Conservation (phyloP, 2,329 filamentous ascomycete genomes). For the Sphaerulina populicola region DNA sequence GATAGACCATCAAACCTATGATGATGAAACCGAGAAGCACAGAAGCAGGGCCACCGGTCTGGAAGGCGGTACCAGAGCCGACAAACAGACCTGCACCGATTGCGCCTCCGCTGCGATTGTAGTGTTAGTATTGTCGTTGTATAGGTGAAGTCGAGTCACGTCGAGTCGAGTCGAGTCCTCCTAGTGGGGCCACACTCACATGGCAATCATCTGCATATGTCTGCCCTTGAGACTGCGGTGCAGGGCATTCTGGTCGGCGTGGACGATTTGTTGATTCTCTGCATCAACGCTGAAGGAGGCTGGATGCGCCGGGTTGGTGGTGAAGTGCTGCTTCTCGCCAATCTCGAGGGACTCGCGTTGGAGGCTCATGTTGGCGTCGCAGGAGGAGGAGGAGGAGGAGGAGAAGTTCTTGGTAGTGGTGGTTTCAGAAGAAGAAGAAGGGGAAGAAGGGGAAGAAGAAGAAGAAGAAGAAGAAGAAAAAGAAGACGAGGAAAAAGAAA, state of each 20-base stretch:
- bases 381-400: neutral
- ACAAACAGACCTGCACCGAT: slow-evolving; percentile 50
- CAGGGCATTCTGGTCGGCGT: slow-evolving; percentile 21
- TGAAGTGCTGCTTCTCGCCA: neutral
- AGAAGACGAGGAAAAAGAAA: too few species aligned
- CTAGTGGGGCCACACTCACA: slow-evolving; percentile 11
- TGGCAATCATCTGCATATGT: slow-evolving; percentile 35
- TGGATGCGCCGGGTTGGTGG: neutral
- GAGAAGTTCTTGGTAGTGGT: neutral
- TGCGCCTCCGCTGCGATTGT: slow-evolving; percentile 17
- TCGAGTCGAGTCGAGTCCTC: neutral
- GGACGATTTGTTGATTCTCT: slow-evolving; percentile 12
- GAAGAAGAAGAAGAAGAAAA: too few species aligned
- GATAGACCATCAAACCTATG: slow-evolving; percentile 30
- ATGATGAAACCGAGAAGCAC: slow-evolving; percentile 42
- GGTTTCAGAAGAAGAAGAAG: neutral
- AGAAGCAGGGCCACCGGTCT: slow-evolving; percentile 43
- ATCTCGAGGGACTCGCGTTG: neutral
- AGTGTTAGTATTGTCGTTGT: neutral
- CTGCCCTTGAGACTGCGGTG: slow-evolving; percentile 28
- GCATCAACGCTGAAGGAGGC: slow-evolving; percentile 13
- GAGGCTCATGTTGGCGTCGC: neutral
- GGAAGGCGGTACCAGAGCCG: slow-evolving; percentile 42
- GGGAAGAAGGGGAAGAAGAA: too few species aligned
- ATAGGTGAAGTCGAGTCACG: too few species aligned